Conservation (phyloP, 2,329 filamentous ascomycete genomes). For the Ophiosphaerella korrae region DNA sequence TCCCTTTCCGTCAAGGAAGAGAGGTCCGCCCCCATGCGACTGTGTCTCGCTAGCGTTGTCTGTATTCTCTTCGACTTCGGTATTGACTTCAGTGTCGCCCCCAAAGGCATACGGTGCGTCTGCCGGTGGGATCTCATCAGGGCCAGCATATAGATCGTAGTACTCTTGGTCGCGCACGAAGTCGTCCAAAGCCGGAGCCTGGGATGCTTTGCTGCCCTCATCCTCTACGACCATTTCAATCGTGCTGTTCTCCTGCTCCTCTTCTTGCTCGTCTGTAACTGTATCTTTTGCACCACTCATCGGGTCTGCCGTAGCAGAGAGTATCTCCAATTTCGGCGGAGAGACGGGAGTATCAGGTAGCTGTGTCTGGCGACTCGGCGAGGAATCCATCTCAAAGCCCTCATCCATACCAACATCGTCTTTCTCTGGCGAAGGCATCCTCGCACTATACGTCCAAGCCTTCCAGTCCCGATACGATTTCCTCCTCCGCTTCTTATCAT, state of each 20-base stretch:
- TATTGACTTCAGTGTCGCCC: conserved; percentile 39
- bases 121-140: conserved; percentile 56
- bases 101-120: conserved; percentile 58
- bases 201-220: neutral
- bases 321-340: conserved; percentile 11
- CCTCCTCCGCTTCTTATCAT: conserved; percentile 70
- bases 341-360: conserved; percentile 36
- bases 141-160: conserved; percentile 31
- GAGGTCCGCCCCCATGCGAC: neutral
- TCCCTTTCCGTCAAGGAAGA: neutral
- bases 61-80: conserved; percentile 17
- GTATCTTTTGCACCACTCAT: neutral
- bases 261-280: neutral
- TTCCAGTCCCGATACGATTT: conserved; percentile 71
- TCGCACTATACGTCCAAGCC: conserved; percentile 75
- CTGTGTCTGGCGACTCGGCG: conserved; percentile 30
- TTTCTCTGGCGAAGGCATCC: conserved; percentile 71
- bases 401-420: conserved; percentile 38
- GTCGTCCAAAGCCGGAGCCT: conserved; percentile 3
- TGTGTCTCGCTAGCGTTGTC: conserved; percentile 11
- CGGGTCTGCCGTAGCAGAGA: conserved; percentile 5
- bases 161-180: conserved; percentile 23
- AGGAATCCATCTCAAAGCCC: conserved; percentile 19
- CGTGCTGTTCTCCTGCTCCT: neutral
- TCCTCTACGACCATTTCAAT: neutral